A percentile compares a stretch with the other conserved stretches of the same genome.
These are phyloP conservation scores for Xylaria scruposa DNA, from an alignment of 495 filamentous ascomycete species.

Conservation along the genomic window DNA sequence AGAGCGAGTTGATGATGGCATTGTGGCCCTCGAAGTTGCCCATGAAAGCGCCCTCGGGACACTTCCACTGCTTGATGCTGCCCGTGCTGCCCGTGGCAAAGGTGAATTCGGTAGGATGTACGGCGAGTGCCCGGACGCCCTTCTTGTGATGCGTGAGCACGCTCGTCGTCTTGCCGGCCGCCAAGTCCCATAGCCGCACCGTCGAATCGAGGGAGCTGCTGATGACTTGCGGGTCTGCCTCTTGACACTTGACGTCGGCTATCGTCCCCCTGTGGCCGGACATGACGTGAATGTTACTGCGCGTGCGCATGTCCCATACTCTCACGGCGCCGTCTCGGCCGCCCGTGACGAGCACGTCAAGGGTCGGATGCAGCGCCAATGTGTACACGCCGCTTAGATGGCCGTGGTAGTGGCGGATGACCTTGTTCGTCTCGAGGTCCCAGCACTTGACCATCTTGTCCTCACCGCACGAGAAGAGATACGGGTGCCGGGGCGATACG, in stretches of 20 bases:
- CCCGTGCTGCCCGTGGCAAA: constrained; percentile 91
- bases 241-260: constrained; percentile 88
- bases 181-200: constrained; percentile 94
- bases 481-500: constrained; percentile 92
- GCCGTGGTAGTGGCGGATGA: constrained; percentile 98
- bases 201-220: constrained; percentile 89
- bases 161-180: constrained; percentile 94
- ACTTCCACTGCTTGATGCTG: constrained; percentile 99
- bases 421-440: constrained; percentile 98
- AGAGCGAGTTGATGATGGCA: constrained; percentile 92
- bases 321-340: constrained; percentile 92
- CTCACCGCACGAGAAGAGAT: constrained; percentile 96
- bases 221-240: constrained; percentile 96
- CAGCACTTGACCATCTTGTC: constrained; percentile 99
- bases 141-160: constrained; percentile 99
- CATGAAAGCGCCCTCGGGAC: constrained; percentile 98
- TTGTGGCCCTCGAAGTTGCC: constrained; percentile 99
- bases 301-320: constrained; percentile 98
- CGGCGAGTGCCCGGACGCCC: constrained; percentile 83
- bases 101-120: constrained; percentile 93
- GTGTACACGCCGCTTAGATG: constrained; percentile 97
- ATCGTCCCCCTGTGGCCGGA: constrained; percentile 89
- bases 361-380: constrained; percentile 85
- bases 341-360: constrained; percentile 93
- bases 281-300: constrained; percentile 93